phyloP scores from a whole-genome alignment of 768 basidiomycete species.

The Macrolepiota fuliginosa region DNA sequence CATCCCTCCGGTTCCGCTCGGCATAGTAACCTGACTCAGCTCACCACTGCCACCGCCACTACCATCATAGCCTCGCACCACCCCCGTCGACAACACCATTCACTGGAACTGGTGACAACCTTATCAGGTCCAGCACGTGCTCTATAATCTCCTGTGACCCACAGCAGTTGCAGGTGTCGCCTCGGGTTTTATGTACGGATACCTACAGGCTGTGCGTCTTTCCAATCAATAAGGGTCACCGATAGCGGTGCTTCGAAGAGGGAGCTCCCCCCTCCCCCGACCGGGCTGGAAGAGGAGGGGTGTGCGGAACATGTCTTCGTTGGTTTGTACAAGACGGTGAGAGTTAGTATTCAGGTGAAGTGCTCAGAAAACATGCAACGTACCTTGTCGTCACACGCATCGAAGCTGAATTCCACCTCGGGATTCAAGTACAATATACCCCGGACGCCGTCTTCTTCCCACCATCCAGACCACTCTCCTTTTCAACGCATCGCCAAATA shows the following conservation, averaged over 20 bases:
- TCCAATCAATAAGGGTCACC: slow-evolving; percentile 49
- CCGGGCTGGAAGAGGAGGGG: slow-evolving; percentile 61
- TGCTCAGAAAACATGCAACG: not conserved
- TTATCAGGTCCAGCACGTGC: slow-evolving; percentile 45
- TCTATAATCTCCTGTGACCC: slow-evolving; percentile 86
- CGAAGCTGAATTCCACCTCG: slow-evolving; percentile 94
- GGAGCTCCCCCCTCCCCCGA: slow-evolving; percentile 35
- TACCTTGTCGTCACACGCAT: slow-evolving; percentile 98
- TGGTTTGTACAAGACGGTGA: slow-evolving; percentile 67
- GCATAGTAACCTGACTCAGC: too few species aligned
- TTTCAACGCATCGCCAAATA: too few species aligned
- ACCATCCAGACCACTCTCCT: too few species aligned
- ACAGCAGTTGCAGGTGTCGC: slow-evolving; percentile 90
- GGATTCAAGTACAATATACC: slow-evolving; percentile 90
- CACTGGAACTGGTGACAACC: too few species aligned
- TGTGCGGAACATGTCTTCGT: slow-evolving; percentile 99
- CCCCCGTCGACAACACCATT: too few species aligned
- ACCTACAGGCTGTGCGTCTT: slow-evolving; percentile 46
- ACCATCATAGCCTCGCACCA: too few species aligned
- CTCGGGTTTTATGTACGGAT: slow-evolving; percentile 61
- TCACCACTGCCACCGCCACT: too few species aligned
- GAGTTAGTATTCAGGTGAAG: not conserved
- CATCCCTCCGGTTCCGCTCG: too few species aligned
- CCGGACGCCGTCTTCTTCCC: too few species aligned
- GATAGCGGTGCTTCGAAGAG: slow-evolving; percentile 59